Conservation (phyloP, 225 moss, liverwort and hornwort species). For the Rhytidiadelphus loreus region DNA sequence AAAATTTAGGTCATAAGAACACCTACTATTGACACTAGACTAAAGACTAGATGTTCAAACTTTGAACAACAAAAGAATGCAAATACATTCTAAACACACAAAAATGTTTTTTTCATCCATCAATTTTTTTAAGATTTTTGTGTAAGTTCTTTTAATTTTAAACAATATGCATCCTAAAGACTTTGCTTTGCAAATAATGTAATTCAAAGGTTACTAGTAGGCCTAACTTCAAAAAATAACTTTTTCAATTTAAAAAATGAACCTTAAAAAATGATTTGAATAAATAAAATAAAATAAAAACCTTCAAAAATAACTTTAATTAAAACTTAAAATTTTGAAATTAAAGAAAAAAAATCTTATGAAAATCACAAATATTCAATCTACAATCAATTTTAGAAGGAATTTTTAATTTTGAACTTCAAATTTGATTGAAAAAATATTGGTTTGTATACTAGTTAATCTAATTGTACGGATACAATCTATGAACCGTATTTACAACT, state of each 20-base stretch:
- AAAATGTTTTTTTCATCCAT: background rate
- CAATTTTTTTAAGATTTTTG: accelerated
- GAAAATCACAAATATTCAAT: no score
- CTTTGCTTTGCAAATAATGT: background rate
- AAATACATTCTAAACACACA: background rate
- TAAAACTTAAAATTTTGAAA: no score
- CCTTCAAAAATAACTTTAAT: no score
- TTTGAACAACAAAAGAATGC: background rate
- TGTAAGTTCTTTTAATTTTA: background rate
- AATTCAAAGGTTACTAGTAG: background rate
- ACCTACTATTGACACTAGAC: background rate
- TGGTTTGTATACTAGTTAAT: background rate
- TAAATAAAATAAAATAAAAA: no score
- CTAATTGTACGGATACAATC: accelerated
- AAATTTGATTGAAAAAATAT: background rate
- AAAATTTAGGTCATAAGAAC: background rate
- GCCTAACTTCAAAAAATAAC: no score
- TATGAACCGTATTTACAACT: background rate
- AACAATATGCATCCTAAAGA: accelerated
- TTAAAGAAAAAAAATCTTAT: no score
- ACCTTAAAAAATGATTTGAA: no score
- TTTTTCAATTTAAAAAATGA: no score
- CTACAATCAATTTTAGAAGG: no score
- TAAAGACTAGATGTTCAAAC: accelerated
- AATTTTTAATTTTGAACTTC: background rate